phyloP scores from a whole-genome alignment of 768 basidiomycete genomes.

The Lentinus tigrinus region DNA sequence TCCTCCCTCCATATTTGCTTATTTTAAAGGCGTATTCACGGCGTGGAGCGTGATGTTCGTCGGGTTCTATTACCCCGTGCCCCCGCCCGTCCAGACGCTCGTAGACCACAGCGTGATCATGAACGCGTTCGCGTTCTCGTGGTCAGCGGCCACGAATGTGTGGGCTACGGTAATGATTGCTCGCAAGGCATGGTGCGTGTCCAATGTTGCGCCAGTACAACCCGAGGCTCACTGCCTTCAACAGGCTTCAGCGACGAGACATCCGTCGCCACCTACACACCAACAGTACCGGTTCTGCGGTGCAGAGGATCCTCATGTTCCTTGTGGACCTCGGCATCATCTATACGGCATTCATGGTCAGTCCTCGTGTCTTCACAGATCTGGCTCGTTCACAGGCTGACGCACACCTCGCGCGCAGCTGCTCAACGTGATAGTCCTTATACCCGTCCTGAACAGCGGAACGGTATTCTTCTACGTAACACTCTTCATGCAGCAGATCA shows the following conservation, averaged over 20 bases:
- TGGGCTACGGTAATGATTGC: background rate
- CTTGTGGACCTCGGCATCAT: background rate
- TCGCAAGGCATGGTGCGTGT: background rate
- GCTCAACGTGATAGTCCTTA: constrained; percentile 1
- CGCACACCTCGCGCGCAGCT: background rate
- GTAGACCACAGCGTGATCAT: background rate
- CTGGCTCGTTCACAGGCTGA: background rate
- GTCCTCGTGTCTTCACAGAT: too few relatives aligned
- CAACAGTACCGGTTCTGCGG: background rate
- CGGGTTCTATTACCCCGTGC: constrained; percentile 3
- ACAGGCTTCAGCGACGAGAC: background rate
- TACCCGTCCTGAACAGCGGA: background rate
- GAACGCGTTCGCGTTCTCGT: constrained; percentile 3
- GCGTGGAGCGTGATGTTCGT: constrained; percentile 3
- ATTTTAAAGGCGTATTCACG: background rate
- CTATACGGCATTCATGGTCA: constrained; percentile 1
- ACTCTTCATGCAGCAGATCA: constrained; percentile 1
- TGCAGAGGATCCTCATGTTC: background rate
- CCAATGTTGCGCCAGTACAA: background rate
- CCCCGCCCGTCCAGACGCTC: background rate
- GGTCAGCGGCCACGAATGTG: constrained; percentile 1
- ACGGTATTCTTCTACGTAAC: background rate
- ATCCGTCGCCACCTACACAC: background rate
- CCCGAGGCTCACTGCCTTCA: background rate
- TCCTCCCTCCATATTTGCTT: background rate